These are phyloP conservation scores for Schwanniomyces sp. DNA, from an alignment of 805 yeast genomes.

Conservation along the genomic window DNA sequence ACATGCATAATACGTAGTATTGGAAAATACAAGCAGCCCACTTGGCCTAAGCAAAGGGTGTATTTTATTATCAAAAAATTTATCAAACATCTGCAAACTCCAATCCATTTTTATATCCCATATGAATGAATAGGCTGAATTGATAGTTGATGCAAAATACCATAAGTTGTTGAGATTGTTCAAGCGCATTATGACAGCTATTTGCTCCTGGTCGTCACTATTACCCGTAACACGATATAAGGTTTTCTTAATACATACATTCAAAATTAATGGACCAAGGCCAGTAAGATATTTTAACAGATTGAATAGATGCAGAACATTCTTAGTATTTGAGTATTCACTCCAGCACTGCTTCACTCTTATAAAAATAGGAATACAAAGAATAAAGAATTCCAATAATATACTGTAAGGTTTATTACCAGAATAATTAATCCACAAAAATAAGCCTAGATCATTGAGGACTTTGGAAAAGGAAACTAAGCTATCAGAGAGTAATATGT, in stretches of 20 bases:
- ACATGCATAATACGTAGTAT: constrained; percentile 52
- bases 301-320: constrained; percentile 63
- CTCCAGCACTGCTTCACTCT: constrained; percentile 79
- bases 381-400: constrained; percentile 27
- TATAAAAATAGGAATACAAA: constrained; percentile 64
- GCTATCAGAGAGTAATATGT: constrained; percentile 80
- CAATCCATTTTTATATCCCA: constrained; percentile 95
- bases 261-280: constrained; percentile 36
- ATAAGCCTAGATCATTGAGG: constrained; percentile 66
- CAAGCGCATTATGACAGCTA: constrained; percentile 13
- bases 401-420: constrained; percentile 29
- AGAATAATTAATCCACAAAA: constrained; percentile 43
- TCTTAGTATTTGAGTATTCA: constrained; percentile 58
- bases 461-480: constrained; percentile 80
- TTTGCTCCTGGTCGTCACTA: constrained; percentile 9
- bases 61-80: constrained; percentile 13
- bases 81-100: constrained; percentile 61
- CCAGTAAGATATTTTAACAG: constrained; percentile 72
- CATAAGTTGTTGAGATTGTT: constrained; percentile 35
- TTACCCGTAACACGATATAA: constrained; percentile 6
- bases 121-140: constrained; percentile 73
- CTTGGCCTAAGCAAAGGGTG: constrained; percentile 16
- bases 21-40: constrained; percentile 21
- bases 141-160: constrained; percentile 49
- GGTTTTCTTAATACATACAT: constrained; percentile 21